Percentiles rank a stretch among this genome's conserved stretches.
phyloP scores from a whole-genome alignment of 2,329 filamentous ascomycete species.

The Fusarium xyrophilum region DNA sequence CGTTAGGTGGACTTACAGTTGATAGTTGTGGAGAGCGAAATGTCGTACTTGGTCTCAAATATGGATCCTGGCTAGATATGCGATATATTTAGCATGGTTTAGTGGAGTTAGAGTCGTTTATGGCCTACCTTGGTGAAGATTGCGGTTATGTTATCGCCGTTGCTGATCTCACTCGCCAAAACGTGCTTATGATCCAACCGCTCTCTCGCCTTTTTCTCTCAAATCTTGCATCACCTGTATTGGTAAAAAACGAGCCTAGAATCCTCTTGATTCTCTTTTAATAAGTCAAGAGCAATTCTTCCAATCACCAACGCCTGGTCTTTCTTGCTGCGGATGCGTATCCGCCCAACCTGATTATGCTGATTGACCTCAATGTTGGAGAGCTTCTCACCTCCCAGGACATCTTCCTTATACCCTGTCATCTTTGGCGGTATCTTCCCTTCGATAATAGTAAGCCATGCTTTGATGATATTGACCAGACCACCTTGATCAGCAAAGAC shows the following conservation, averaged over 20 bases:
- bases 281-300: background rate
- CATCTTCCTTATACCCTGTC: background rate
- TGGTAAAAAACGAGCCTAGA: background rate
- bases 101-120: rapidly evolving
- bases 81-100: rapidly evolving
- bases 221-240: background rate
- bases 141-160: background rate
- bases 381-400: background rate
- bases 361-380: rapidly evolving
- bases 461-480: conserved; percentile 2
- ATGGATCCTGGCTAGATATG: background rate
- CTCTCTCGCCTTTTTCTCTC: background rate
- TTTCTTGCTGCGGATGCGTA: background rate
- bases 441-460: background rate
- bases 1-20: background rate
- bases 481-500: conserved; percentile 11
- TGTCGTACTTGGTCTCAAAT: background rate
- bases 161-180: background rate
- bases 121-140: background rate
- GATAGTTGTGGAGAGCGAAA: background rate
- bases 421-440: background rate
- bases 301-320: background rate
- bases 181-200: background rate
- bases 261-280: background rate
- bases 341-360: background rate